Evolutionary conservation across 106 monocot genomes (phyloP).

Genomic region (Vanilla planifolia): DNA sequence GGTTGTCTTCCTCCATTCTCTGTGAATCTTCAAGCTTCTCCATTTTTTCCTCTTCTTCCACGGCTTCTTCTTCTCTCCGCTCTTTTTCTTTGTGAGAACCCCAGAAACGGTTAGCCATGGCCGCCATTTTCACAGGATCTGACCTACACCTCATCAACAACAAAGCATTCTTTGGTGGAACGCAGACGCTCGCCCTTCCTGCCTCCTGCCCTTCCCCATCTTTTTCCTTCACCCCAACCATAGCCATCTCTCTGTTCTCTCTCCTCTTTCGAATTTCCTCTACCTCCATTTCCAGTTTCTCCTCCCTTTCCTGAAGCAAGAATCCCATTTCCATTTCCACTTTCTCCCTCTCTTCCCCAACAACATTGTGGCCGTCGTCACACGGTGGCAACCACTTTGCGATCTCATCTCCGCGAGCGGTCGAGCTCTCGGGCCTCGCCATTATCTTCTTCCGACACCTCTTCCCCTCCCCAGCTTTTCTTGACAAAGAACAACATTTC

Average conservation of each 20-base stretch:
- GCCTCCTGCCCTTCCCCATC: slow-evolving; percentile 23
- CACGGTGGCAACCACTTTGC: slow-evolving; percentile 67
- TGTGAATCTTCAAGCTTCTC: not conserved
- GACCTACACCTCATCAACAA: slow-evolving; percentile 95
- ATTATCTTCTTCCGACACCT: not conserved
- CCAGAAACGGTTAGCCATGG: slow-evolving; percentile 65
- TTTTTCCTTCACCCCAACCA: slow-evolving; percentile 6
- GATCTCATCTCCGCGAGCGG: slow-evolving; percentile 51
- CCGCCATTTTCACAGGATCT: slow-evolving; percentile 89
- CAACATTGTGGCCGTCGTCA: slow-evolving; percentile 32
- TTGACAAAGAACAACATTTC: slow-evolving; percentile 10
- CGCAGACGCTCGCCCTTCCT: slow-evolving; percentile 45
- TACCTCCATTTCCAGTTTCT: slow-evolving; percentile 13
- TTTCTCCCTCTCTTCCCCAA: slow-evolving; percentile 23
- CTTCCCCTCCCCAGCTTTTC: slow-evolving; percentile 8
- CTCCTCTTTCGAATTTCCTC: slow-evolving; percentile 5
- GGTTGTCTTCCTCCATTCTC: not conserved
- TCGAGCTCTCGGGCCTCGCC: slow-evolving; percentile 7
- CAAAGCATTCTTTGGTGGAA: slow-evolving; percentile 86
- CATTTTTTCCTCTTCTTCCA: not conserved
- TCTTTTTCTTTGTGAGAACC: slow-evolving; percentile 29
- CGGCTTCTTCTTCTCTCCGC: not conserved
- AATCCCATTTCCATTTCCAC: slow-evolving; percentile 7
- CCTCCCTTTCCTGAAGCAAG: slow-evolving; percentile 20
- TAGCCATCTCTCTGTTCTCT: too few relatives aligned